Evolutionary conservation across 768 basidiomycete genomes (phyloP).

Genomic region (Leccinum aurantiacum): DNA sequence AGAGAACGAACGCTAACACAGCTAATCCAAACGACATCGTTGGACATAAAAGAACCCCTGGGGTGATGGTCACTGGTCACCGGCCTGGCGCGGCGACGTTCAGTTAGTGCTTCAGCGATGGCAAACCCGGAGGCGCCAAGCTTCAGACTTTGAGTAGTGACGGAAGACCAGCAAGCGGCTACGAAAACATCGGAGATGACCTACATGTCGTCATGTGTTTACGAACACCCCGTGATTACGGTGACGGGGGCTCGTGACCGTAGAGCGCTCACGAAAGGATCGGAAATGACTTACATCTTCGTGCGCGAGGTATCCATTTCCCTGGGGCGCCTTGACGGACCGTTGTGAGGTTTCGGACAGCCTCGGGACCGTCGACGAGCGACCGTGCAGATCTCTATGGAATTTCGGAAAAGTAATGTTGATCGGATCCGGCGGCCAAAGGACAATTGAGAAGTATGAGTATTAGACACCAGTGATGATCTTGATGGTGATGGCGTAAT

Average conservation of each 20-base stretch:
- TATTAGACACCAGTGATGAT: neutral
- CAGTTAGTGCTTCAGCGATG: neutral
- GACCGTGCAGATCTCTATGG: neutral
- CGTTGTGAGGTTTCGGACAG: neutral
- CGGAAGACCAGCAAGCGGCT: neutral
- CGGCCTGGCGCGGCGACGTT: neutral
- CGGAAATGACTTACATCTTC: neutral
- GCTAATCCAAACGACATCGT: neutral
- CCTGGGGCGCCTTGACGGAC: neutral
- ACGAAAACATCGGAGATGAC: neutral
- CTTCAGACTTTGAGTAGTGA: neutral
- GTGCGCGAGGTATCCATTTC: neutral
- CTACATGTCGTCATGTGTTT: neutral
- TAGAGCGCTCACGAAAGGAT: neutral
- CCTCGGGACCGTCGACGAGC: neutral
- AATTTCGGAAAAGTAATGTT: neutral
- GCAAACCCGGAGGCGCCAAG: neutral
- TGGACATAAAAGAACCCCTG: neutral
- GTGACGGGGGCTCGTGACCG: neutral
- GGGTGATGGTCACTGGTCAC: neutral
- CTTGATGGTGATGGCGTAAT: neutral
- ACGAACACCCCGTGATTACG: neutral
- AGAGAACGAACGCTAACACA: neutral
- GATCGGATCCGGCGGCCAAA: conserved; percentile 1
- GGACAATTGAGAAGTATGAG: neutral